Conservation (phyloP, 495 filamentous ascomycete genomes). For the Penicillium maclennaniae region DNA sequence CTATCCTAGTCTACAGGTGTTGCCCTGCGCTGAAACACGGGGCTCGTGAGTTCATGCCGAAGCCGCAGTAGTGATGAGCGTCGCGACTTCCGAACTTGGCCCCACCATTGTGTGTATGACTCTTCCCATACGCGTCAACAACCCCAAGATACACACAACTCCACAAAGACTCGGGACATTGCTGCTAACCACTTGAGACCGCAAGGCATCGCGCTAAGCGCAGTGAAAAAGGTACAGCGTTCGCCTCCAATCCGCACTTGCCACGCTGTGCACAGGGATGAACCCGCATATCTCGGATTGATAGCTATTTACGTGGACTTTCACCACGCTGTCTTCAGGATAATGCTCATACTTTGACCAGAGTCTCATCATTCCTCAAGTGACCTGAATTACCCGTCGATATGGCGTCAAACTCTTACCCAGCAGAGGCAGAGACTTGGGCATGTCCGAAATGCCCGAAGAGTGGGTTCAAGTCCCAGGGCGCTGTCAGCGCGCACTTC, state of each 20-base stretch:
- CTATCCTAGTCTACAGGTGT: background rate
- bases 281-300: background rate
- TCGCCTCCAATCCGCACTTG: background rate
- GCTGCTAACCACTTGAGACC: background rate
- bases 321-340: background rate
- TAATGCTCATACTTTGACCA: background rate
- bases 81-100: background rate
- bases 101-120: background rate
- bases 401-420: background rate
- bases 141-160: background rate
- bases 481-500: constrained; percentile 8
- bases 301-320: background rate
- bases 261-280: background rate
- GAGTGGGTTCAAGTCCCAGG: constrained; percentile 3
- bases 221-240: background rate
- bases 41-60: background rate
- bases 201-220: background rate
- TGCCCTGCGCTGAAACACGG: background rate
- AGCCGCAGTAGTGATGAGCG: background rate
- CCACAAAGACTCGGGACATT: background rate
- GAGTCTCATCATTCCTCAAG: background rate
- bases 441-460: constrained; percentile 6
- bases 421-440: background rate
- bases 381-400: too few species aligned
- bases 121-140: background rate